Percentiles rank a stretch among this genome's conserved stretches.
phyloP scores from a whole-genome alignment of 495 filamentous ascomycete genomes.

The Hypoxylon intermedium region DNA sequence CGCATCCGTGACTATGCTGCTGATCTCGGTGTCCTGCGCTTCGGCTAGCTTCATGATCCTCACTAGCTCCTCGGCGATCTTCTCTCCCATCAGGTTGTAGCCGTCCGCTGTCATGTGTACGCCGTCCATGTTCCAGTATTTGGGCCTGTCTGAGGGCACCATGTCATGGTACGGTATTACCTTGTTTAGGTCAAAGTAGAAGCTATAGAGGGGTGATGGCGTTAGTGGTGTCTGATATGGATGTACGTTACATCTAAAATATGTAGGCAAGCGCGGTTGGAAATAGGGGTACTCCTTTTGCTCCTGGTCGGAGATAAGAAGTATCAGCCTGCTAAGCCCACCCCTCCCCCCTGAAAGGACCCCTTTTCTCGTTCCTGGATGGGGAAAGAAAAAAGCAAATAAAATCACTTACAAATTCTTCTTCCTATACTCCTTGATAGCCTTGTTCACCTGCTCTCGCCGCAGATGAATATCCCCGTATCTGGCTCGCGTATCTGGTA shows the following conservation, averaged over 20 bases:
- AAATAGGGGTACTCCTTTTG: too few relatives aligned
- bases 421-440: constrained; percentile 55
- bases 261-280: too few relatives aligned
- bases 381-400: background rate
- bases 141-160: constrained; percentile 47
- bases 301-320: background rate
- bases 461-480: constrained; percentile 42
- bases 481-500: constrained; percentile 55
- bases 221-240: background rate
- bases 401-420: constrained; percentile 55
- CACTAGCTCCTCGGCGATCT: constrained; percentile 57
- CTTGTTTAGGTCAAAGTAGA: constrained; percentile 60
- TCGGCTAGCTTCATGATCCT: constrained; percentile 50
- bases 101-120: constrained; percentile 65
- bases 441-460: constrained; percentile 58
- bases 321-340: background rate
- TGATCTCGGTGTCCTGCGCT: constrained; percentile 40
- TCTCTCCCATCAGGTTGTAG: constrained; percentile 65
- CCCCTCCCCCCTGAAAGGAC: too few relatives aligned
- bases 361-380: too few relatives aligned
- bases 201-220: constrained; percentile 38
- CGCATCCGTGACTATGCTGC: constrained; percentile 28
- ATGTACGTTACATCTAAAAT: too few relatives aligned
- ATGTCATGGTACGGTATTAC: constrained; percentile 62
- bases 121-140: constrained; percentile 65